Conservation (phyloP, 2,329 filamentous ascomycete genomes). For the Claviceps quebecensis region DNA sequence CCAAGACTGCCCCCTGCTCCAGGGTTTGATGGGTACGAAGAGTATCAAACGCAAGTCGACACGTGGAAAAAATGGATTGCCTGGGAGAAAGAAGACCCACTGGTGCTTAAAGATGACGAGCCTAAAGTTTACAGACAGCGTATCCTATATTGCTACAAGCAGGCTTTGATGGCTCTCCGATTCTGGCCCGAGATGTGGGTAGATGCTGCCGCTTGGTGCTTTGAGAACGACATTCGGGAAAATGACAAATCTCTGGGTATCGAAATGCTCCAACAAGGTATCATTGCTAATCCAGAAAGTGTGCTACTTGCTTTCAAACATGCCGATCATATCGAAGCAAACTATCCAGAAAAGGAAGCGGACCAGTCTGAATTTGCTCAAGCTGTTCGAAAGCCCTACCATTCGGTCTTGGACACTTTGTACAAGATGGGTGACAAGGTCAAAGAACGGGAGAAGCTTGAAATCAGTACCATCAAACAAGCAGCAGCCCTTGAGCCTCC, state of each 20-base stretch:
- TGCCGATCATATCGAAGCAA: slow-evolving; percentile 74
- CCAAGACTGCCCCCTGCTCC: slow-evolving; percentile 69
- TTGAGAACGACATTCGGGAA: slow-evolving; percentile 53
- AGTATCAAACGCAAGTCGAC: slow-evolving; percentile 71
- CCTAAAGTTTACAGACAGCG: slow-evolving; percentile 59
- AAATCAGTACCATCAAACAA: slow-evolving; percentile 43
- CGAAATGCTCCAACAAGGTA: slow-evolving; percentile 68
- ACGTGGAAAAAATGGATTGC: slow-evolving; percentile 89
- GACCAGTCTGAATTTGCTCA: slow-evolving; percentile 65
- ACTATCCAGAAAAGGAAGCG: slow-evolving; percentile 61
- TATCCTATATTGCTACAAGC: slow-evolving; percentile 82
- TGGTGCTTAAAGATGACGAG: slow-evolving; percentile 77
- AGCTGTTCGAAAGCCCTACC: slow-evolving; percentile 70
- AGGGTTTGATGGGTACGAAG: slow-evolving; percentile 75
- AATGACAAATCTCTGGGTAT: slow-evolving; percentile 51
- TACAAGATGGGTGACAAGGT: slow-evolving; percentile 71
- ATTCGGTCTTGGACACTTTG: slow-evolving; percentile 70
- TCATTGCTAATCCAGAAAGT: slow-evolving; percentile 84
- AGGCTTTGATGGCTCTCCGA: slow-evolving; percentile 80
- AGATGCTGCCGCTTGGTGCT: slow-evolving; percentile 86
- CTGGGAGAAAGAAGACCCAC: slow-evolving; percentile 88
- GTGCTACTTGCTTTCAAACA: slow-evolving; percentile 80
- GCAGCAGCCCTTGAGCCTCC: slow-evolving; percentile 25
- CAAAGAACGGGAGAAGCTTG: slow-evolving; percentile 46
- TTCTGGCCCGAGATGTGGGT: slow-evolving; percentile 97